Evolutionary conservation across 2,329 filamentous ascomycete species (phyloP).

Genomic region (Fusarium nanum): DNA sequence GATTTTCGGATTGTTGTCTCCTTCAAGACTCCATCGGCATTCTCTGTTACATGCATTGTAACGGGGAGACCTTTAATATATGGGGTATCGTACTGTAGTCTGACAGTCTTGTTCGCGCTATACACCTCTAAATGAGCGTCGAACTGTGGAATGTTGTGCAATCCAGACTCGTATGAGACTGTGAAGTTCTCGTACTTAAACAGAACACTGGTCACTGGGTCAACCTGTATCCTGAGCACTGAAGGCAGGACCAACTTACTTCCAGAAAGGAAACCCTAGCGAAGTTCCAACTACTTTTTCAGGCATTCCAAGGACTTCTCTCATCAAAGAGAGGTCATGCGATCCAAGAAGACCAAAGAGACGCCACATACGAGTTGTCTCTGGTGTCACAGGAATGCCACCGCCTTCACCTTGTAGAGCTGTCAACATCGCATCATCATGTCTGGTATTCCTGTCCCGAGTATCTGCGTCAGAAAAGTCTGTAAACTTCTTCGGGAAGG

Average conservation of each 20-base stretch:
- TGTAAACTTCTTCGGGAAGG: constrained; percentile 56
- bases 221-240: background rate
- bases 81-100: constrained; percentile 66
- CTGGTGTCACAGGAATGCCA: background rate
- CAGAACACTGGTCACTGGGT: constrained; percentile 49
- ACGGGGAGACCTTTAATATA: constrained; percentile 67
- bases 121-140: constrained; percentile 67
- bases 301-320: constrained; percentile 40
- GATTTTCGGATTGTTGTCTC: constrained; percentile 56
- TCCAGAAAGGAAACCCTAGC: constrained; percentile 28
- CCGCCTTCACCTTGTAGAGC: background rate
- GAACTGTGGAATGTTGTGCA: constrained; percentile 64
- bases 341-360: constrained; percentile 19
- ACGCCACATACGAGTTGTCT: constrained; percentile 13
- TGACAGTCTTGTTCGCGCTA: constrained; percentile 63
- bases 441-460: background rate
- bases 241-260: background rate
- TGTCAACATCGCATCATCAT: background rate
- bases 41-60: constrained; percentile 60
- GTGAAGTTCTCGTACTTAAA: constrained; percentile 61
- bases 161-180: constrained; percentile 67
- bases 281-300: constrained; percentile 43
- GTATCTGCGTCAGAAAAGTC: constrained; percentile 8
- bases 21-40: constrained; percentile 52
- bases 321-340: constrained; percentile 38